Base-by-base conservation (phyloP, 495 filamentous ascomycete genomes). In the Emericellopsis terricola region DNA sequence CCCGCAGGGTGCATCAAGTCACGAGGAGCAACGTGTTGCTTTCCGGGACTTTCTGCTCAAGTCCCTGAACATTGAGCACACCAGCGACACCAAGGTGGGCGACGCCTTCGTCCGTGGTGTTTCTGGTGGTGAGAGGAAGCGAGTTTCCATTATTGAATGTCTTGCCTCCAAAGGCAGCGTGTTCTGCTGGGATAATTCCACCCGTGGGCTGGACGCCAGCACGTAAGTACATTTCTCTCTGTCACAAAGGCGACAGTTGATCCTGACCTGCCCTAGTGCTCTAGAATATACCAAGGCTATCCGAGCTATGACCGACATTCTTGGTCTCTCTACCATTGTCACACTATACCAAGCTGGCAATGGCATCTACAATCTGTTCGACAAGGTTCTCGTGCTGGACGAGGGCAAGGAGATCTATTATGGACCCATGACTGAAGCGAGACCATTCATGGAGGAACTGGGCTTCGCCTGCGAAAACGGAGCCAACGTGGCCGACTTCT, bases 281-380 rank as follows among this genome's bases (percentile, higher is more conserved):
- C 47, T 64, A n/a, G 61, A 66, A 23, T 68, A 59, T 33, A 50
- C 57, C 10, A 53, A 51, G 26, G 52, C 60, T 23, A 39, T 69
- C 11, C 45, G 62, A 17, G 57, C 60, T 11, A 59, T 67, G 2
- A 69, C 75, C 2, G 64, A 74, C 20, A 56, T 74, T 33, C 51
- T 49, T 17, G 59, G 67, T 2, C 56, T 64, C 3, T 70, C 69
- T 3, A 64, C 68, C n/a, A 48, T 68, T 19, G 72, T 81, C 9
- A 69, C 76, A 0, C 67, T 83, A 20, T 83, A 85, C 41, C 78
- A 85, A 43, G 77, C 76, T 3, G 68, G 69, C 32, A 71, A 82
- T 37, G 58, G 57, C 19, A 64, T 74, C 19, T 81, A 79, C 34
- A 64, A 78, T 41, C 56, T 68, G 27, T 73, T 91, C 73, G 71